phyloP scores from a whole-genome alignment of 495 filamentous ascomycete species.

The Corynascus novoguineensis region DNA sequence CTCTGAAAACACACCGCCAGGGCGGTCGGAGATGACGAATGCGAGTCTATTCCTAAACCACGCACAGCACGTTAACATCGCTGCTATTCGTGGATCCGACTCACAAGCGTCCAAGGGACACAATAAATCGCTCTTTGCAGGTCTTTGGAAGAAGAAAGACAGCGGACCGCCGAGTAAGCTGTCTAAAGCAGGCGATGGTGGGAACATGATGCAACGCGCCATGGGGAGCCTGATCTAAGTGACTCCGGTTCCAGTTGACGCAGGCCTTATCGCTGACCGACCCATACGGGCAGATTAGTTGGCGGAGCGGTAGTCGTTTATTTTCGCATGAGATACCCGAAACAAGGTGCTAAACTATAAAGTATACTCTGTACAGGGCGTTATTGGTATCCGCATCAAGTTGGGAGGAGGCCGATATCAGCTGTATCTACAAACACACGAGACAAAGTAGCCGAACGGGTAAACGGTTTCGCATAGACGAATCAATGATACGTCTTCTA shows the following conservation, averaged over 20 bases:
- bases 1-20: slow-evolving; percentile 21
- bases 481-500: too few species aligned
- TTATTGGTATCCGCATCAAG: too few species aligned
- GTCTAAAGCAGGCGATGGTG: neutral
- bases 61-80: slow-evolving; percentile 1
- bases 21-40: slow-evolving; percentile 39
- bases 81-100: slow-evolving; percentile 15
- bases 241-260: neutral
- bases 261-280: too few species aligned
- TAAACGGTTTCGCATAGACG: too few species aligned
- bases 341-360: too few species aligned
- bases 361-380: too few species aligned
- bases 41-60: slow-evolving; percentile 32
- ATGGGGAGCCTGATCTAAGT: slow-evolving; percentile 10
- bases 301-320: neutral
- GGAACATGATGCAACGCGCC: neutral
- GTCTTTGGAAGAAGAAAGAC: slow-evolving; percentile 15
- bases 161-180: slow-evolving; percentile 14
- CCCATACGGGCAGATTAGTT: too few species aligned
- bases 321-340: too few species aligned
- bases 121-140: slow-evolving; percentile 12
- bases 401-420: too few species aligned
- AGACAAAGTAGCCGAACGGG: too few species aligned
- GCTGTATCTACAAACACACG: too few species aligned
- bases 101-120: neutral